Conservation (phyloP, 495 filamentous ascomycete genomes). For the Xylaria castorea region DNA sequence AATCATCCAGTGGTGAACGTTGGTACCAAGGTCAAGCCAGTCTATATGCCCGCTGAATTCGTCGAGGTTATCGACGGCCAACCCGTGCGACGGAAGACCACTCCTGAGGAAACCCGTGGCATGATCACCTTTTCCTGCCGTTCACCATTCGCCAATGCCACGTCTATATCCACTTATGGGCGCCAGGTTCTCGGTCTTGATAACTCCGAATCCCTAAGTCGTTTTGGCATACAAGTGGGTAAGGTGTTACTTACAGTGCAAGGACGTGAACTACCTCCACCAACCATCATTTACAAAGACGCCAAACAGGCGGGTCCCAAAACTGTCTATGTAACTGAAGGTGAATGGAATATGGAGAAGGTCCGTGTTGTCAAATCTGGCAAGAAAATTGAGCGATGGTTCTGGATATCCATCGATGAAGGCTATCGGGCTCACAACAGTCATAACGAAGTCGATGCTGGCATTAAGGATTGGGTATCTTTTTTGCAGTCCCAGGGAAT, state of each 20-base stretch:
- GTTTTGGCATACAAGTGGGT: slow-evolving; percentile 63
- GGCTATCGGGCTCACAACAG: not conserved
- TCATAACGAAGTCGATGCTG: not conserved
- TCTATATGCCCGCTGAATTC: slow-evolving; percentile 72
- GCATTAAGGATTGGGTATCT: slow-evolving; percentile 44
- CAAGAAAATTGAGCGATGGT: slow-evolving; percentile 43
- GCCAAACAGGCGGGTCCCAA: not conserved
- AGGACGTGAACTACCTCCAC: slow-evolving; percentile 66
- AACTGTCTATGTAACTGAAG: slow-evolving; percentile 32
- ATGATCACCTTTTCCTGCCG: slow-evolving; percentile 79
- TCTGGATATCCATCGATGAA: slow-evolving; percentile 36
- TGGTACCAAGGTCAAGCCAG: slow-evolving; percentile 62
- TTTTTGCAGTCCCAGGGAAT: slow-evolving; percentile 48
- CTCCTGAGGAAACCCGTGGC: slow-evolving; percentile 58
- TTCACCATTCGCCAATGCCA: slow-evolving; percentile 67
- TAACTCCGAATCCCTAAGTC: slow-evolving; percentile 18
- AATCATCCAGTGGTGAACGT: slow-evolving; percentile 72
- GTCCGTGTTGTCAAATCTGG: slow-evolving; percentile 44
- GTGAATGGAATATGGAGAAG: slow-evolving; percentile 48
- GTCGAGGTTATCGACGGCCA: slow-evolving; percentile 73
- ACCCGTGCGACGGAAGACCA: slow-evolving; percentile 60
- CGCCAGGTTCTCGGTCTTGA: slow-evolving; percentile 48
- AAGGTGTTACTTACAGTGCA: slow-evolving; percentile 66
- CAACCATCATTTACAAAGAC: slow-evolving; percentile 59
- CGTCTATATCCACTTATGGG: slow-evolving; percentile 66